Percentiles rank a stretch among this genome's conserved stretches.
These are phyloP conservation scores for Hypericum androsaemum DNA, from an alignment of 345 rosid genomes.

Conservation along the genomic window DNA sequence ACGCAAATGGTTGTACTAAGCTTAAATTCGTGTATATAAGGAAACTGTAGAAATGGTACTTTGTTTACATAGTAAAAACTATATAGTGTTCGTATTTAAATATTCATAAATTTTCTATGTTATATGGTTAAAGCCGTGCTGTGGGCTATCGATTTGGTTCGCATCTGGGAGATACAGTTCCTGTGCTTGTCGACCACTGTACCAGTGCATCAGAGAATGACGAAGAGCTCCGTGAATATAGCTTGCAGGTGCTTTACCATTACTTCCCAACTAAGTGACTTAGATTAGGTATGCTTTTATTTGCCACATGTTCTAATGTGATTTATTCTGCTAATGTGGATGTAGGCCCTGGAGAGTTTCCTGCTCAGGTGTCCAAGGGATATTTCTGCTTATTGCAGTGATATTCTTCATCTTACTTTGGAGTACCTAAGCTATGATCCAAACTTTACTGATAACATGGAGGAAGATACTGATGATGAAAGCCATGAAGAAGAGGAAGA, in stretches of 20 bases:
- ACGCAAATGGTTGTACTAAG: no score
- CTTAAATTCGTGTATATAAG: no score
- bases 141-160: conserved; percentile 98
- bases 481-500: conserved; percentile 90
- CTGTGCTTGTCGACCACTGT: conserved; percentile 76
- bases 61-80: neutral
- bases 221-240: conserved; percentile 97
- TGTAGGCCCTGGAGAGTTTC: conserved; percentile 94
- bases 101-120: neutral
- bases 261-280: neutral
- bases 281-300: neutral
- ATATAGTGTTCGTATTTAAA: neutral
- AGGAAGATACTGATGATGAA: conserved; percentile 94
- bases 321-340: conserved; percentile 3
- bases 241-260: conserved; percentile 68
- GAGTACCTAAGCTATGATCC: conserved; percentile 96
- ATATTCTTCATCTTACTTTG: conserved; percentile 74
- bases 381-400: conserved; percentile 68
- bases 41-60: no score
- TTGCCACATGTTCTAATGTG: conserved; percentile 2
- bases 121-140: conserved; percentile 66
- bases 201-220: conserved; percentile 92
- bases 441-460: conserved; percentile 97
- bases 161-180: conserved; percentile 88
- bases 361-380: conserved; percentile 92